These are phyloP conservation scores for Yamadazyma aaseri DNA, from an alignment of 1,139 yeast genomes.

Conservation along the genomic window DNA sequence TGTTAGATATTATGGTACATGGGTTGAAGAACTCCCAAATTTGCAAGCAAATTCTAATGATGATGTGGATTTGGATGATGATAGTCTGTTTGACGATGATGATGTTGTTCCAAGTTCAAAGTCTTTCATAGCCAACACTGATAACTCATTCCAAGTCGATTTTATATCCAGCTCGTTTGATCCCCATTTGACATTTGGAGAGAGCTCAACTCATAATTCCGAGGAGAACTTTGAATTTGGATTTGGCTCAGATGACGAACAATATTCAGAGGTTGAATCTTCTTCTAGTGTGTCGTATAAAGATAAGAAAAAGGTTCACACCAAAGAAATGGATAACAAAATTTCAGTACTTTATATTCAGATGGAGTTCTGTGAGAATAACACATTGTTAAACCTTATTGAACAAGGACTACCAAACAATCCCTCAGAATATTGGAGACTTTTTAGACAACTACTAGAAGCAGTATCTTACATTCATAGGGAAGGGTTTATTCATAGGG, in stretches of 20 bases:
- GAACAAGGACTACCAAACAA: conserved; percentile 73
- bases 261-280: conserved; percentile 6
- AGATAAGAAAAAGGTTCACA: too few relatives aligned
- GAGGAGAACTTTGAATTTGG: conserved; percentile 33
- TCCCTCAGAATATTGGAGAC: conserved; percentile 83
- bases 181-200: conserved; percentile 57
- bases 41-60: conserved; percentile 12
- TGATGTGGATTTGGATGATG: conserved; percentile 19
- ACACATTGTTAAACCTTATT: conserved; percentile 80
- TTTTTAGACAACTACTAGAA: conserved; percentile 83
- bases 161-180: conserved; percentile 66
- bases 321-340: conserved; percentile 10
- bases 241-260: conserved; percentile 10
- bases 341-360: conserved; percentile 72
- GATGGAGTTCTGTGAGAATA: conserved; percentile 98
- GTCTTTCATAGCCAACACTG: conserved; percentile 30
- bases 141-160: conserved; percentile 51
- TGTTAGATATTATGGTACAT: conserved; percentile 93
- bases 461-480: conserved; percentile 90
- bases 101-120: conserved; percentile 23
- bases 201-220: conserved; percentile 23
- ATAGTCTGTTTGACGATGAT: conserved; percentile 20
- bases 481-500: conserved; percentile 94
- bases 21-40: conserved; percentile 73
- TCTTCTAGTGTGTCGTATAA: too few relatives aligned